These are phyloP conservation scores for Hypoxylon sp. DNA, from an alignment of 2,329 filamentous ascomycete species.

Conservation along the genomic window DNA sequence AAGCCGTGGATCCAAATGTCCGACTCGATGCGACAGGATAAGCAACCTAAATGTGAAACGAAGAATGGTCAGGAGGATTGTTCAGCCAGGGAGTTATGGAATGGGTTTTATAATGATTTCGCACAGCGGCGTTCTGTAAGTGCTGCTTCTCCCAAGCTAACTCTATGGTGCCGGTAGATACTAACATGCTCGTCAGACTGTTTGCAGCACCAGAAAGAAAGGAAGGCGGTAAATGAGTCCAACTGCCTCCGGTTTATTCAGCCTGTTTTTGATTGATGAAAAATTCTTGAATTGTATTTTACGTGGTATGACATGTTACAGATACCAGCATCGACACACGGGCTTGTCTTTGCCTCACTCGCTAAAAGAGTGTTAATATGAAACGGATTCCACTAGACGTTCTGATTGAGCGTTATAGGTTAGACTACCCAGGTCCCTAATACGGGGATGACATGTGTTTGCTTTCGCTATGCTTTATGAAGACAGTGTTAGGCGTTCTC, in stretches of 20 bases:
- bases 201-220: constrained; percentile 36
- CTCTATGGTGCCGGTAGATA: not conserved
- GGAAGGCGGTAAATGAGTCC: constrained; percentile 27
- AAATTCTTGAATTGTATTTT: constrained; percentile 37
- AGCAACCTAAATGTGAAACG: constrained; percentile 53
- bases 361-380: constrained; percentile 19
- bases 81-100: constrained; percentile 52
- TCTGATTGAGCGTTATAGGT: constrained; percentile 3
- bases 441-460: constrained; percentile 2
- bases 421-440: not conserved
- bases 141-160: not conserved
- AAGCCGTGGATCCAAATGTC: constrained; percentile 64
- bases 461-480: not conserved
- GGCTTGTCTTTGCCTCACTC: constrained; percentile 19
- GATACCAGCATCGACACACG: constrained; percentile 39
- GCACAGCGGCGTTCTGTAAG: constrained; percentile 49
- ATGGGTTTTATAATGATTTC: constrained; percentile 55
- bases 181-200: constrained; percentile 30
- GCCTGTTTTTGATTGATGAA: constrained; percentile 25
- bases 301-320: constrained; percentile 40
- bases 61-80: constrained; percentile 52
- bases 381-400: constrained; percentile 7
- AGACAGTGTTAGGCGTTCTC: not conserved
- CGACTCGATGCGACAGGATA: constrained; percentile 45
- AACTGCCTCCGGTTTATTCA: not conserved